A percentile compares a stretch with the other conserved stretches of the same genome.
Evolutionary conservation across 2,329 filamentous ascomycete genomes (phyloP).

Genomic region (Alternaria rosae): DNA sequence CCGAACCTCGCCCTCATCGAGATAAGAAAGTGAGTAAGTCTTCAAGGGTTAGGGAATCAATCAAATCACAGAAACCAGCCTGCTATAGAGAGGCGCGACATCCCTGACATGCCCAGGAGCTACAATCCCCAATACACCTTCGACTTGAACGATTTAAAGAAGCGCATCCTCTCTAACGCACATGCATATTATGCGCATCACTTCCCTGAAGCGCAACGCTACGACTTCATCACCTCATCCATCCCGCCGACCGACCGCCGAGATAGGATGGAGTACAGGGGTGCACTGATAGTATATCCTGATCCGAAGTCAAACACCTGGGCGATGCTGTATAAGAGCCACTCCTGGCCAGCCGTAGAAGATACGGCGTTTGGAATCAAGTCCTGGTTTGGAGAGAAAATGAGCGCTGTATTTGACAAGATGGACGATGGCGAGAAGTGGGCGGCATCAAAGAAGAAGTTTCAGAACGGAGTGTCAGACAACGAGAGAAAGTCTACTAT

Average conservation of each 20-base stretch:
- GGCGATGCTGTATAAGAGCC: background rate
- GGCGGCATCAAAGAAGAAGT: background rate
- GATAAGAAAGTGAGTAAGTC: background rate
- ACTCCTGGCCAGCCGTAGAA: background rate
- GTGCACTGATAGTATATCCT: background rate
- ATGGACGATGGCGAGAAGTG: background rate
- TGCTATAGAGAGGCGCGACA: background rate
- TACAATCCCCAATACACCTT: background rate
- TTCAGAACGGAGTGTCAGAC: too few species aligned
- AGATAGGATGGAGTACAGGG: background rate
- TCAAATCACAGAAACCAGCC: background rate
- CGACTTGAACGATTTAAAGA: background rate
- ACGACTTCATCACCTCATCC: background rate
- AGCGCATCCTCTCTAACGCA: background rate
- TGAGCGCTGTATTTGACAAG: background rate
- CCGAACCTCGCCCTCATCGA: background rate
- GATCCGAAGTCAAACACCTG: background rate
- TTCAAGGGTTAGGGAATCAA: background rate
- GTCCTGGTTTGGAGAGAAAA: background rate
- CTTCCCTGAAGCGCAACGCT: background rate
- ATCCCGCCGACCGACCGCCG: background rate
- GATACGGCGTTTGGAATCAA: background rate
- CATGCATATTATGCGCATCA: background rate
- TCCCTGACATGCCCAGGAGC: background rate
- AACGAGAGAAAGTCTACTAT: background rate